phyloP scores from a whole-genome alignment of 176 grass and related monocot species.

The Hsuehochloa calcarea region DNA sequence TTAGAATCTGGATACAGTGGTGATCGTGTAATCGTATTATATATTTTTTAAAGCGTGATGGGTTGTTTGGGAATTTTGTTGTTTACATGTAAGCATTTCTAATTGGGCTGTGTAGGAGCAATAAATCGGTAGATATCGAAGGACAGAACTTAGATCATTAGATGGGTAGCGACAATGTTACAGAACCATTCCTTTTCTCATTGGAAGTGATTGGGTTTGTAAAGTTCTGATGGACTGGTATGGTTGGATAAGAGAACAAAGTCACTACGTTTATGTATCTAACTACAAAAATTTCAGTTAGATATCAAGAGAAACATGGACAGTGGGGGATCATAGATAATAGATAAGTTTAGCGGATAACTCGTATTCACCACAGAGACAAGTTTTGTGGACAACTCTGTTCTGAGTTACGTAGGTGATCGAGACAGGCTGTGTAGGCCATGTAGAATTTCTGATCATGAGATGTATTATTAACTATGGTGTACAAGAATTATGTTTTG shows the following conservation, averaged over 20 bases:
- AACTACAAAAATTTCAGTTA: neutral
- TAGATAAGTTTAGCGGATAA: neutral
- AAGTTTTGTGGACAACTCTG: neutral
- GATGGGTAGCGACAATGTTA: neutral
- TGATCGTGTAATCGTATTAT: no score
- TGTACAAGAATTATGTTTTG: neutral
- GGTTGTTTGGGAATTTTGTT: neutral
- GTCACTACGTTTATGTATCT: neutral
- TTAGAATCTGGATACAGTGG: neutral
- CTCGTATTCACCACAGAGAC: no score
- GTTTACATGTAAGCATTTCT: neutral
- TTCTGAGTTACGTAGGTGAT: neutral
- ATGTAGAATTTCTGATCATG: neutral
- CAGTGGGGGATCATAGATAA: neutral
- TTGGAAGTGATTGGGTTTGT: neutral
- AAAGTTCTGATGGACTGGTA: neutral
- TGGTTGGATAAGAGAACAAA: neutral
- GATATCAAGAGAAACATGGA: neutral
- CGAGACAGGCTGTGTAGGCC: neutral
- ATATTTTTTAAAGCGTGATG: neutral
- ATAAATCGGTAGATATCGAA: neutral
- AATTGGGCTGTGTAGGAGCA: neutral
- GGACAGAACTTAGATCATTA: neutral
- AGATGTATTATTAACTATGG: neutral
- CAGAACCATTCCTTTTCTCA: neutral